phyloP scores from a whole-genome alignment of 2,329 filamentous ascomycete species.

The Penicillium sp. region DNA sequence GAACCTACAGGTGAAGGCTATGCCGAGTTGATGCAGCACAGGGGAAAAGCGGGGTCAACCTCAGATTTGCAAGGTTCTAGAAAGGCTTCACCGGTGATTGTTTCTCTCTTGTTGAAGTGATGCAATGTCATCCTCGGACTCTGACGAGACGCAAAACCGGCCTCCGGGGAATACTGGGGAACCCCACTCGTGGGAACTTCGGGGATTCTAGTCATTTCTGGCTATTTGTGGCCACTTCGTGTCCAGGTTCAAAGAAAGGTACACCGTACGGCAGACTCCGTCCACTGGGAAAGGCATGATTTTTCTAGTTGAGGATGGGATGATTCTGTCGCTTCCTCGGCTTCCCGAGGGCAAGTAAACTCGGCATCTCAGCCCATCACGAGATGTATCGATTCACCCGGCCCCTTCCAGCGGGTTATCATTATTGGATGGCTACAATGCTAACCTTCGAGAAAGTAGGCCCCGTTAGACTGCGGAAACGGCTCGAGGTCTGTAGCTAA shows the following conservation, averaged over 20 bases:
- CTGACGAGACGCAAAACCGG: too few relatives aligned
- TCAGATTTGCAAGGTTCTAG: neutral
- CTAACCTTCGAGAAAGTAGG: neutral
- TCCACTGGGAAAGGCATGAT: neutral
- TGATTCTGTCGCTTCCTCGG: constrained; percentile 1
- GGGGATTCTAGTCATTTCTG: neutral
- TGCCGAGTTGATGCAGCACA: neutral
- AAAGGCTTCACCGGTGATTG: constrained; percentile 10
- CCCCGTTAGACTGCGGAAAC: constrained; percentile 12
- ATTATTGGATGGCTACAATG: constrained; percentile 5
- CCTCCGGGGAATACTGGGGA: neutral
- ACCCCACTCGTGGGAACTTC: neutral
- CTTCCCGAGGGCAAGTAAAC: constrained; percentile 10
- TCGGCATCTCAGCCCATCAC: constrained; percentile 7
- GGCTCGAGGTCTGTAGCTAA: neutral
- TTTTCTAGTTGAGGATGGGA: neutral
- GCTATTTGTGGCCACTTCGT: neutral
- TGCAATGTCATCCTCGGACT: neutral
- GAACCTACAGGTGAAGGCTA: neutral
- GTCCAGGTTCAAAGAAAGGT: neutral
- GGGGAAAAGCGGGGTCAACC: constrained; percentile 1
- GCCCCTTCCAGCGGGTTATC: constrained; percentile 3
- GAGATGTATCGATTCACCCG: neutral
- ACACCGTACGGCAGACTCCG: neutral
- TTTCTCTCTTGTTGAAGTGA: constrained; percentile 13